Evolutionary conservation across 108 stramenopile genomes (phyloP), one percentile per base, ranked within the genome.

Genomic region (Skeletonema costatum): DNA sequence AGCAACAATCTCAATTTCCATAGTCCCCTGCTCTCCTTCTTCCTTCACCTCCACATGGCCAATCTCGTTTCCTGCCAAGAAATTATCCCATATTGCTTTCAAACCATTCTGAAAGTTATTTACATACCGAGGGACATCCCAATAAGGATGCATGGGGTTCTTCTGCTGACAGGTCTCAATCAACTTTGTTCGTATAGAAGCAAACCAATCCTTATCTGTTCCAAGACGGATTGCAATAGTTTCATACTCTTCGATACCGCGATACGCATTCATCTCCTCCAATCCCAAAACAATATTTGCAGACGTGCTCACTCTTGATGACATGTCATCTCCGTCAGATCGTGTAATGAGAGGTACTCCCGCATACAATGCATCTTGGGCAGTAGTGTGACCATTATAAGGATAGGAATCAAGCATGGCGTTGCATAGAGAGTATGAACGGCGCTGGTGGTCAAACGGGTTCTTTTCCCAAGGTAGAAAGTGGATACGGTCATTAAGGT

Each of bases 351-450:
- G 87, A 2, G 91, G 93, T 19, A 94, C 93, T 61, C 93, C 91
- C 29, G 85, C 93, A 70, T 92, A 94, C 13, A 92, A 78, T 13
- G 89, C 76, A 84, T 94, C 93, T 77, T 92, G 91, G 3, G 93
- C 90, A 14, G 90, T 90, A 12, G 93, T 94, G 56, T 94, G 93
- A 13, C 91, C 93, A 85, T 94, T 94, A 81, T 94, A 94, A 2
- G 93, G 93, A 64, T 84, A 71, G 14, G 91, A 91, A 83, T 94
- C 93, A 19, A 94, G 84, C 91, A 94, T 92, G 14, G 81, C 86
- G 73, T 92, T 91, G 75, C 93, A 94, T 31, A 94, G 88, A 64
- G 92, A 90, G 53, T 86, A 80, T 46, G 89, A 88, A 29, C 91
- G 88, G 41, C 53, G 73, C 77, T 94, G 93, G 72, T 94, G 91